Conservation (phyloP, 2,329 filamentous ascomycete genomes). For the Allantophomopsis lycopodina region DNA sequence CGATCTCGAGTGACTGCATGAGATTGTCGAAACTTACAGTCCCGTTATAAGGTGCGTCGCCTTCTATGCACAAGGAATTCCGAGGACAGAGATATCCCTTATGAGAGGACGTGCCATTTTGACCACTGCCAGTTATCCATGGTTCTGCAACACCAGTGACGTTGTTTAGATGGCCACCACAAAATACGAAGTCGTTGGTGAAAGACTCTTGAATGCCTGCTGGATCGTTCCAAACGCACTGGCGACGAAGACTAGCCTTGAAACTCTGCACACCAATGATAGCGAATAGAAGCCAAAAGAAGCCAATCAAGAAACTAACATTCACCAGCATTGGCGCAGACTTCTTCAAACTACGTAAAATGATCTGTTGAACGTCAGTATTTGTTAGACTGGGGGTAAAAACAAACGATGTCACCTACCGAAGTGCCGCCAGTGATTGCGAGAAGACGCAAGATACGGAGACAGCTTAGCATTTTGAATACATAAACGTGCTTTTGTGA, state of each 20-base stretch:
- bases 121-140: conserved; percentile 51
- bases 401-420: conserved; percentile 32
- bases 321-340: conserved; percentile 83
- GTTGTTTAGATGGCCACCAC: conserved; percentile 66
- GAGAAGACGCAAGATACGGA: conserved; percentile 83
- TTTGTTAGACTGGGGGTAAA: neutral
- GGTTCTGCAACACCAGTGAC: conserved; percentile 41
- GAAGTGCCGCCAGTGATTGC: conserved; percentile 88
- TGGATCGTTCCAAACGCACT: conserved; percentile 67
- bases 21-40: conserved; percentile 97
- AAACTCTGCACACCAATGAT: conserved; percentile 97
- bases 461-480: conserved; percentile 91
- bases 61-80: conserved; percentile 72
- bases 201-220: conserved; percentile 35
- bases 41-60: conserved; percentile 59
- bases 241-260: conserved; percentile 66
- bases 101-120: conserved; percentile 32
- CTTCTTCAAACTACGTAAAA: conserved; percentile 88
- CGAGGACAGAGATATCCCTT: conserved; percentile 86
- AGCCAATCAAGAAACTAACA: conserved; percentile 85
- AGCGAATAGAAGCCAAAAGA: conserved; percentile 96
- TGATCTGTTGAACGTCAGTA: conserved; percentile 46
- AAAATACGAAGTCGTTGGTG: conserved; percentile 60
- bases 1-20: conserved; percentile 76
- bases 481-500: conserved; percentile 62